phyloP scores from a whole-genome alignment of 1,284 basidiomycete species.

The Pisolithus thermaeus region DNA sequence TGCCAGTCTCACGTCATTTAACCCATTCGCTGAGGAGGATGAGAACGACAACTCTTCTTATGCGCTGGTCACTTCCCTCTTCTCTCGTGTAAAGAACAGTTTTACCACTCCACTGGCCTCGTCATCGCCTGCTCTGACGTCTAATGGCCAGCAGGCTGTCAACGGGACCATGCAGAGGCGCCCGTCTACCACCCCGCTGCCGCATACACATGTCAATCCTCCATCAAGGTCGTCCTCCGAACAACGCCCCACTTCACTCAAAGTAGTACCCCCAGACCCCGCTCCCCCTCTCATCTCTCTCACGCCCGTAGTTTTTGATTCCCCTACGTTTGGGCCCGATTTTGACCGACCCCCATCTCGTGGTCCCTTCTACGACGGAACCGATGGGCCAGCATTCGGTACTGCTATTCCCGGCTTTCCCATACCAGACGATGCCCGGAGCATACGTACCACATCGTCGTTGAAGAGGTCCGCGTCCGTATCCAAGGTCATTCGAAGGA shows the following conservation, averaged over 20 bases:
- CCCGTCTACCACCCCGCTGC: conserved; percentile 41
- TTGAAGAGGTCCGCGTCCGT: conserved; percentile 74
- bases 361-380: conserved; percentile 45
- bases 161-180: conserved; percentile 46
- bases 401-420: conserved; percentile 80
- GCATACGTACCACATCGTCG: conserved; percentile 67
- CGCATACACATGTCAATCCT: conserved; percentile 41
- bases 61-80: conserved; percentile 68
- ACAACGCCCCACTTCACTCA: conserved; percentile 55
- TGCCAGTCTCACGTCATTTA: conserved; percentile 71
- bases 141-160: conserved; percentile 22
- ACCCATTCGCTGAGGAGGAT: conserved; percentile 82
- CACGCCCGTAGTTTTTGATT: conserved; percentile 72
- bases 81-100: conserved; percentile 73
- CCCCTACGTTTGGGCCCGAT: conserved; percentile 58
- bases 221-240: conserved; percentile 39
- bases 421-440: conserved; percentile 76
- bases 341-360: conserved; percentile 56
- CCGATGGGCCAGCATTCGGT: conserved; percentile 57
- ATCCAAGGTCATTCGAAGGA: conserved; percentile 82
- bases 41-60: conserved; percentile 80
- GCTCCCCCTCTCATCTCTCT: conserved; percentile 79
- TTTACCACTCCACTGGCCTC: conserved; percentile 59
- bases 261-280: conserved; percentile 46
- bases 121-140: conserved; percentile 30